Evolutionary conservation across 495 filamentous ascomycete species (phyloP), one percentile per base, ranked within the genome.

Genomic region (Annulohypoxylon maeteangense): DNA sequence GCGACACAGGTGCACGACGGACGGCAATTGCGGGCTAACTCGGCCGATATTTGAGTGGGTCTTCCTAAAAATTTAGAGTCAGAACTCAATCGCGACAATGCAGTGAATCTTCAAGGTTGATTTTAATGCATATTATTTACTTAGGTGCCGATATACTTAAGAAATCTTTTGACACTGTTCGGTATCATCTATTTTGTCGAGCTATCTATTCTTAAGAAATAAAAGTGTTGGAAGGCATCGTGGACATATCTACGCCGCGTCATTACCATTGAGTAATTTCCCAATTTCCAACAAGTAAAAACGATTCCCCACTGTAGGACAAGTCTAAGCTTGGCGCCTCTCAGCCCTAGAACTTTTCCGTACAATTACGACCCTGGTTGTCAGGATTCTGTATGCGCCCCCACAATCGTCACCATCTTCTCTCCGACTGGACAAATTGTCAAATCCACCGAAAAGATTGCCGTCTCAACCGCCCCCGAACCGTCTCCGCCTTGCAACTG

Each of bases 311-410:
- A 34, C 44, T 31, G n/a, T 64, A 54, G 36, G 31, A 42, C 48
- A 23, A 32, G 11, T 54, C 36, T 10, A 42, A 27, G 50, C 38
- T 32, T 70, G 60, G 53, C 54, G 61, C 53, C 44, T 29, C 47
- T 70, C 67, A 70, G 67, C 67, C 67, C 47, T 70, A 70, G 54
- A 65, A 70, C 40, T 60, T 70, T 65, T 53, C 60, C 27, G 59
- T 42, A 45, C 51, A 62, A 55, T 48, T 12, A 48, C 18, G 27
- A 10, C 5, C 3, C 32, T 22, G n/a, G 32, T 38, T 56, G 53
- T 22, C 34, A 25, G 12, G 8, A 23, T 12, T 25, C 8, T 48
- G 65, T 36, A 65, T 55, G 22, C 25, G 25, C 25, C 44, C 27
- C n/a, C 54, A 3, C 14, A 34, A 20, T 38, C 23, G 18, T 48